Evolutionary conservation across 441 rosid species (phyloP), one percentile per base, ranked within the genome.

Genomic region (Populus tomentosa): DNA sequence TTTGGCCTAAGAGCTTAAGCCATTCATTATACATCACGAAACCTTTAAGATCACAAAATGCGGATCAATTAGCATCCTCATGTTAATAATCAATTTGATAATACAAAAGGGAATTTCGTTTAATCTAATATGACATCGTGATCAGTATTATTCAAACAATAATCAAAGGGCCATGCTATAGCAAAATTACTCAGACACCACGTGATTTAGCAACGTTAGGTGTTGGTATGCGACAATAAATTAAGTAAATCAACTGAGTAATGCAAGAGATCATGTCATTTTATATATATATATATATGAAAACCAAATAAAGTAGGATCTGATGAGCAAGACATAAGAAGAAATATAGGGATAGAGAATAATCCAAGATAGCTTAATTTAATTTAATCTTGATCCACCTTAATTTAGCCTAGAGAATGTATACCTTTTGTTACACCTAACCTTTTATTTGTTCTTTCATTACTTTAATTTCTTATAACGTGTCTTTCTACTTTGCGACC

Each of bases 401-500:
- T 21, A 61, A 61, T 61, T 21, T 61, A 21, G 62, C 62, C 62
- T 56, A 20, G 62, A 56, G 62, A 56, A 56, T 7, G 62, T 56
- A 56, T 56, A 56, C 23, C 62, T 56, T 56, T 20, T 6, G 62
- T 61, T 61, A 3, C 65, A 21, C 9, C 11, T 9, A 1, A 21
- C 65, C 65, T 7, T 61, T 61, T 8, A 21, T 61, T 61, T n/a
- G 26, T 21, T 61, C 65, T 61, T 46, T 46, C 56, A 46, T 14
- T 46, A 14, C 8, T 62, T 40, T 24, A 71, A 9, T 72, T 66
- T 72, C 76, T 36, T 65, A 66, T 71, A 14, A 56, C 61, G 70
- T 84, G 85, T 80, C 83, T 61, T 74, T 84, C 81, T 74, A 70
- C 78, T 26, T 64, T 40, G 71, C 23, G 69, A 23, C 72, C 77